Percentiles rank a stretch among this genome's conserved stretches.
Conservation (phyloP, 1,284 basidiomycete species). For the Ceratobasidium sp. region DNA sequence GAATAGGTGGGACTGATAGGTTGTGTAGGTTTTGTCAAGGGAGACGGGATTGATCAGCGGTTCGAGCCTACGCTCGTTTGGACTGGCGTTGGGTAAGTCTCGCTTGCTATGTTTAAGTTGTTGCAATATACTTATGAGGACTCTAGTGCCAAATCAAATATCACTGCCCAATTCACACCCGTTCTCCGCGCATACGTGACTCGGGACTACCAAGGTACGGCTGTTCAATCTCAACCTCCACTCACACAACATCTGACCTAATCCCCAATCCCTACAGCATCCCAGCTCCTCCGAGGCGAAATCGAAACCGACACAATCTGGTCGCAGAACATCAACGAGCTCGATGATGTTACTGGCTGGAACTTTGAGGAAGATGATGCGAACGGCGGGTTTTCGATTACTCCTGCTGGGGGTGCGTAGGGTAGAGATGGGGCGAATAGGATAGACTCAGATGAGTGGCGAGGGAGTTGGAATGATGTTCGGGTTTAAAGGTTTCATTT, state of each 20-base stretch:
- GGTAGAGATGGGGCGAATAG: neutral
- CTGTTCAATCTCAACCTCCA: neutral
- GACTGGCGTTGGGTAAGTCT: slow-evolving; percentile 27
- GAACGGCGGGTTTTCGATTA: slow-evolving; percentile 1
- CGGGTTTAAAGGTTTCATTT: too few relatives aligned
- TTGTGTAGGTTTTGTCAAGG: slow-evolving; percentile 21
- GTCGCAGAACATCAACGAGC: neutral
- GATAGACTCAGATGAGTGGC: too few relatives aligned
- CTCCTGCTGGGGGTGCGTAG: neutral
- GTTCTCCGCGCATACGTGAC: slow-evolving; percentile 24
- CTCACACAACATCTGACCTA: neutral
- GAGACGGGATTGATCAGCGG: slow-evolving; percentile 20
- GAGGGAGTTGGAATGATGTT: too few relatives aligned
- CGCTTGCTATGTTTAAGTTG: too few relatives aligned
- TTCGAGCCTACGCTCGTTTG: slow-evolving; percentile 33
- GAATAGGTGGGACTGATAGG: neutral
- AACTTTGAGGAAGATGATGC: neutral
- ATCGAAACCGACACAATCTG: slow-evolving; percentile 12
- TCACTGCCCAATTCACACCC: slow-evolving; percentile 28
- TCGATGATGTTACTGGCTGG: neutral
- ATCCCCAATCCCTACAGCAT: neutral
- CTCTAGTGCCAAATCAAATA: slow-evolving; percentile 17
- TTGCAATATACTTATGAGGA: neutral
- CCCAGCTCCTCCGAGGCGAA: neutral
- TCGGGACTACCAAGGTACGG: slow-evolving; percentile 17